A percentile compares a stretch with the other conserved stretches of the same genome.
Conservation (phyloP, 768 basidiomycete species). For the Astraeus odoratus region DNA sequence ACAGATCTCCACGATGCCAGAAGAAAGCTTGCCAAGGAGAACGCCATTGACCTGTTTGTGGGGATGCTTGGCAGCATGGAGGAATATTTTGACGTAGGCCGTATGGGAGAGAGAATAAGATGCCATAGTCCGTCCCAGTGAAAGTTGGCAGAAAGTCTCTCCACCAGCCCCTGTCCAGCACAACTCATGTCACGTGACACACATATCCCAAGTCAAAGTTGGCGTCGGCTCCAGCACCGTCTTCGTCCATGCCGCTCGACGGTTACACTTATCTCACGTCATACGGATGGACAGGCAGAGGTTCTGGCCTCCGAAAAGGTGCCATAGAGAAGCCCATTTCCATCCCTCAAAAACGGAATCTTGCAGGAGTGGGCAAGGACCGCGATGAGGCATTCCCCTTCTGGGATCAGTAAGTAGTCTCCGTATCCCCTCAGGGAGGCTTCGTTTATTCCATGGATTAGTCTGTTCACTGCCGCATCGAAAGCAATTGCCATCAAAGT, state of each 20-base stretch:
- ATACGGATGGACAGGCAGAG: constrained; percentile 87
- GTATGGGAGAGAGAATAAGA: constrained; percentile 49
- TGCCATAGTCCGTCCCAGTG: constrained; percentile 26
- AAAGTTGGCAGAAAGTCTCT: too few relatives aligned
- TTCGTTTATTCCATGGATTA: constrained; percentile 4
- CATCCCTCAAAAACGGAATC: constrained; percentile 75
- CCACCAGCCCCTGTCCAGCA: too few relatives aligned
- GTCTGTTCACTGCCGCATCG: constrained; percentile 72
- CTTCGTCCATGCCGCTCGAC: constrained; percentile 54
- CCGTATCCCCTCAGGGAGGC: background rate
- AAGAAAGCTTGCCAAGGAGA: constrained; percentile 49
- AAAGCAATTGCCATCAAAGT: constrained; percentile 74
- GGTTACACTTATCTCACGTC: constrained; percentile 64
- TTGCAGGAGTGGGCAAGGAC: constrained; percentile 87
- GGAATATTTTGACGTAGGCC: constrained; percentile 68
- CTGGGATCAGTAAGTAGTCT: constrained; percentile 88
- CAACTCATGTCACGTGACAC: background rate
- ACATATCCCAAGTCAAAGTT: too few relatives aligned
- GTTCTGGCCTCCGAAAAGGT: constrained; percentile 77
- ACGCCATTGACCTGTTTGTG: constrained; percentile 72
- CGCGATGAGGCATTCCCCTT: constrained; percentile 94
- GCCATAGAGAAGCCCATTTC: constrained; percentile 72
- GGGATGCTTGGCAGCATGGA: constrained; percentile 78
- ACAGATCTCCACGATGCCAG: constrained; percentile 38
- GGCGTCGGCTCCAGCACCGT: too few relatives aligned